phyloP scores from a whole-genome alignment of 1,139 yeast genomes.

The Hansenula sp. region DNA sequence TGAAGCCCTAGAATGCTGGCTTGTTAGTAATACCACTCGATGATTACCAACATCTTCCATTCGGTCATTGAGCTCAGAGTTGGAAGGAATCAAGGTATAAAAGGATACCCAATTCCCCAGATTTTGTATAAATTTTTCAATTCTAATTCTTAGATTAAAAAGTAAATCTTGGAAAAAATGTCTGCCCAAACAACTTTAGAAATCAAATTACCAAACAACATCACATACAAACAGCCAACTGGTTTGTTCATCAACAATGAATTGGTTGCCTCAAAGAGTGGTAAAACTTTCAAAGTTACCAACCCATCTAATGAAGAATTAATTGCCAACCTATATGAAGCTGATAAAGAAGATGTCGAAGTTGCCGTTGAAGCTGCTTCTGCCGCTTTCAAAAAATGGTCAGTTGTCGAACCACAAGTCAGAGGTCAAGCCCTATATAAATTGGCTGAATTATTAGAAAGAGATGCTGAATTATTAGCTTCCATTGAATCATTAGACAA shows the following conservation, averaged over 20 bases:
- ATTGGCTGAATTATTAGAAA: conserved; percentile 62
- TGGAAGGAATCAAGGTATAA: background rate
- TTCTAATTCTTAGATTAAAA: too few relatives aligned
- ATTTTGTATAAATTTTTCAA: background rate
- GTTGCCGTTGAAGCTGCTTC: conserved; percentile 55
- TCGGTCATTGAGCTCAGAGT: background rate
- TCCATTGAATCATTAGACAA: conserved; percentile 78
- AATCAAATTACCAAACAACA: conserved; percentile 64
- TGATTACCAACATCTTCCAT: background rate
- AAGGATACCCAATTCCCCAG: background rate
- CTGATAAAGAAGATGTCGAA: conserved; percentile 54
- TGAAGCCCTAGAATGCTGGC: background rate
- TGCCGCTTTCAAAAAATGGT: conserved; percentile 49
- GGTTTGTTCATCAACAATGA: conserved; percentile 64
- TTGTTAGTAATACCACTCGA: background rate
- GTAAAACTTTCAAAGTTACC: conserved; percentile 48
- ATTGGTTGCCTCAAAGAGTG: conserved; percentile 45
- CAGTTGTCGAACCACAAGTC: conserved; percentile 41
- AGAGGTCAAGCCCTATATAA: conserved; percentile 56
- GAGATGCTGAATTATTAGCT: conserved; percentile 57
- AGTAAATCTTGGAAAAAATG: too few relatives aligned
- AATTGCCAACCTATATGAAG: conserved; percentile 51
- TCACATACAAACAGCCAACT: conserved; percentile 58
- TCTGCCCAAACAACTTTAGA: conserved; percentile 39
- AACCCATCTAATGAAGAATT: conserved; percentile 57